Conservation (phyloP, 345 rosid species). For the Brassica juncea region DNA sequence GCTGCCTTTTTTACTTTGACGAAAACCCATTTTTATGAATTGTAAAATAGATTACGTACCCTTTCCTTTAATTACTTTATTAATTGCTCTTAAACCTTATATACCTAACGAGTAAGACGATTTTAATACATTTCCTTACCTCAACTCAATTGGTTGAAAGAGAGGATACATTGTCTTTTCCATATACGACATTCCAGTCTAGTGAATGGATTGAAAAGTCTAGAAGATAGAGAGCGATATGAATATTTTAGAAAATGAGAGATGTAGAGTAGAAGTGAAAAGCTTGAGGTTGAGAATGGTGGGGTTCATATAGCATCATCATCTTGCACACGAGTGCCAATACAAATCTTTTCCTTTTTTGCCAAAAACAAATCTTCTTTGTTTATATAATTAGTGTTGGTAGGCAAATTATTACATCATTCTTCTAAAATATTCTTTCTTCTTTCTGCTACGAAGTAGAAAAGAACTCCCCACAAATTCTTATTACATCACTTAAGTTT, state of each 20-base stretch:
- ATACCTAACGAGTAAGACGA: conserved; percentile 33
- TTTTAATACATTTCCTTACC: conserved; percentile 13
- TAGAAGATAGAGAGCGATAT: conserved; percentile 22
- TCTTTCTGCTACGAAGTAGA: not conserved
- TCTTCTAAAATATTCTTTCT: not conserved
- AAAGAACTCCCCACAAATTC: not conserved
- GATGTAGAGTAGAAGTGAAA: conserved; percentile 14
- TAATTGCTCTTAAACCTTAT: conserved; percentile 11
- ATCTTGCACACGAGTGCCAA: conserved; percentile 24
- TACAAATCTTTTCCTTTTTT: not conserved
- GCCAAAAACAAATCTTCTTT: conserved; percentile 4
- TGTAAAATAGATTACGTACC: conserved; percentile 15
- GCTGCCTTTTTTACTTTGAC: conserved; percentile 34
- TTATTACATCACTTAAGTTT: not conserved
- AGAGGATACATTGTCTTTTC: conserved; percentile 24
- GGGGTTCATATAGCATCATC: conserved; percentile 28
- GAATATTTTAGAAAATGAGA: conserved; percentile 28
- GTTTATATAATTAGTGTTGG: conserved; percentile 32
- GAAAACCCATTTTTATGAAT: conserved; percentile 23
- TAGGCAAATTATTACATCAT: conserved; percentile 40
- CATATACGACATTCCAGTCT: conserved; percentile 4
- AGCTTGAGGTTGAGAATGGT: conserved; percentile 14
- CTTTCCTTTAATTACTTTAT: conserved; percentile 1
- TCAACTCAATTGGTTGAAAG: conserved; percentile 18
- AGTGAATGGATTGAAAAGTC: conserved; percentile 20